Percentiles rank a stretch among this genome's conserved stretches.
phyloP scores from a whole-genome alignment of 2,329 filamentous ascomycete genomes.

The Paracorniculantispora psalliotae region DNA sequence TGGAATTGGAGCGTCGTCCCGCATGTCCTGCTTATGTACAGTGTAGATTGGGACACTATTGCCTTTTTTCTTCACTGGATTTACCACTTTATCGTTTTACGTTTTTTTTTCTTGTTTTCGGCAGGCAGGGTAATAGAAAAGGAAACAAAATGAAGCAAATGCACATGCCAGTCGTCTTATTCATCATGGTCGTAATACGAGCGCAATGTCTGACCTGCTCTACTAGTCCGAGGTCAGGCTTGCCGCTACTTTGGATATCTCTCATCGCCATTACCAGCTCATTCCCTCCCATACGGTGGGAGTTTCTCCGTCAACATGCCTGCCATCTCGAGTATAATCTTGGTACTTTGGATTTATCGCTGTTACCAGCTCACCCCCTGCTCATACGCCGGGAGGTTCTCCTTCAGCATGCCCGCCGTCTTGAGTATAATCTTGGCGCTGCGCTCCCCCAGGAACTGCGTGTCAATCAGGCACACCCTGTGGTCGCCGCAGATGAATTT shows the following conservation, averaged over 20 bases:
- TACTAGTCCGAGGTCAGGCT: too few species aligned
- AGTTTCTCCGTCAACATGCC: too few species aligned
- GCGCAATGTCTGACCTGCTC: too few species aligned
- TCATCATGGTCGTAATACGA: not conserved
- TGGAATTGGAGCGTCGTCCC: slow-evolving; percentile 5
- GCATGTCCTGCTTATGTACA: slow-evolving; percentile 6
- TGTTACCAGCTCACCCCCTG: slow-evolving; percentile 2
- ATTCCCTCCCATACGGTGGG: too few species aligned
- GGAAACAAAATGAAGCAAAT: not conserved
- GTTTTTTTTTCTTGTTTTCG: not conserved
- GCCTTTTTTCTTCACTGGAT: not conserved
- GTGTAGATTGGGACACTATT: not conserved
- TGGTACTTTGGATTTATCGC: not conserved
- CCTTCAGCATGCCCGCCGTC: not conserved
- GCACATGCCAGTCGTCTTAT: not conserved
- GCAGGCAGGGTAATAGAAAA: slow-evolving; percentile 11
- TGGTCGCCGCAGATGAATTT: not conserved
- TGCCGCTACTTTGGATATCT: too few species aligned
- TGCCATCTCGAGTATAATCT: too few species aligned
- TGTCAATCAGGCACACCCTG: slow-evolving; percentile 6
- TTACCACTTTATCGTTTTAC: not conserved
- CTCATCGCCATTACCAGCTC: too few species aligned
- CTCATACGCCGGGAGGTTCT: not conserved
- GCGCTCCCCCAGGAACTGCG: not conserved
- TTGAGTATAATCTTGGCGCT: slow-evolving; percentile 1